Evolutionary conservation across 768 basidiomycete genomes (phyloP).

Genomic region (Mycena chlorophos): DNA sequence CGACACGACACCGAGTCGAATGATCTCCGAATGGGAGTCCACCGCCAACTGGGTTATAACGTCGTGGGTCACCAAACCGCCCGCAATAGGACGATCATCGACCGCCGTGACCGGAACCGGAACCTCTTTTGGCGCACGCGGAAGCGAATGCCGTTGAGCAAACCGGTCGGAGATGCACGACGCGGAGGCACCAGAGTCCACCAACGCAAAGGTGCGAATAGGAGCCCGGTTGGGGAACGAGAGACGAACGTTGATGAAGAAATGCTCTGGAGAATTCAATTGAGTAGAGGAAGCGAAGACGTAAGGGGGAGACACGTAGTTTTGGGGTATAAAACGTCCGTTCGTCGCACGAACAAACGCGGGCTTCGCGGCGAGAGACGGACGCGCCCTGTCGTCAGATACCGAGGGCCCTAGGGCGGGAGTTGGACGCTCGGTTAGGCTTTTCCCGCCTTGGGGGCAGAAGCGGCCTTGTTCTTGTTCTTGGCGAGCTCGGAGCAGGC

Average conservation of each 20-base stretch:
- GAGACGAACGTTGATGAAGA: conserved; percentile 26
- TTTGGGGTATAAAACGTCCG: conserved; percentile 9
- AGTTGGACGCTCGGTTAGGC: conserved; percentile 24
- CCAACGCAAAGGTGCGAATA: conserved; percentile 26
- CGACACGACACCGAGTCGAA: conserved; percentile 27
- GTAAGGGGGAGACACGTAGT: conserved; percentile 11
- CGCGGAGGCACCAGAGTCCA: conserved; percentile 29
- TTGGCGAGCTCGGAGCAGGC: neutral
- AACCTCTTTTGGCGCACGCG: conserved; percentile 23
- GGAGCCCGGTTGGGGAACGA: conserved; percentile 26
- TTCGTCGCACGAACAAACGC: conserved; percentile 9
- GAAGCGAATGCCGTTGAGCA: conserved; percentile 23
- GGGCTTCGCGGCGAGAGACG: conserved; percentile 5
- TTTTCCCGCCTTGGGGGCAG: conserved; percentile 23
- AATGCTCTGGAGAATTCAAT: conserved; percentile 21
- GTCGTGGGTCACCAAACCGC: conserved; percentile 36
- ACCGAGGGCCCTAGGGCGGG: conserved; percentile 25
- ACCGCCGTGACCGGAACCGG: conserved; percentile 30
- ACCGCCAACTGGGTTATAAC: conserved; percentile 25
- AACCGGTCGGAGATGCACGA: conserved; percentile 30
- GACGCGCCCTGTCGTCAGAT: conserved; percentile 13
- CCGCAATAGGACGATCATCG: conserved; percentile 31
- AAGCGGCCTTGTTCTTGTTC: conserved; percentile 4
- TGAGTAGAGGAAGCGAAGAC: conserved; percentile 1
- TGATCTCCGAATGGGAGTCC: conserved; percentile 25